Evolutionary conservation across 1,284 basidiomycete species (phyloP), one percentile per base, ranked within the genome.

Genomic region (Leccinum proximum): DNA sequence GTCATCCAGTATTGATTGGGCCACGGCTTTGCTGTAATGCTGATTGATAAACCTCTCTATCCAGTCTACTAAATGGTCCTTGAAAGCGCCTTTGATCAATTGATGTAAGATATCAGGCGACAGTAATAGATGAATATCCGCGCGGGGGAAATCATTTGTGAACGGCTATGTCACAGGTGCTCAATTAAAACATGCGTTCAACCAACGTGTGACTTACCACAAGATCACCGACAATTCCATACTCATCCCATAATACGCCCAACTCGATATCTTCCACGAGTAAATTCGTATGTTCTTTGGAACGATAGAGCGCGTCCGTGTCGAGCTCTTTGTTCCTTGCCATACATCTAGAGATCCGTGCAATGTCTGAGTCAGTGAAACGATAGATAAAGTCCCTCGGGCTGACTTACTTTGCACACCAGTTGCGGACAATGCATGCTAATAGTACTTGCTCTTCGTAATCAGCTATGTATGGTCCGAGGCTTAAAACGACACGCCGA

Each of bases 391-490:
- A 11, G 14, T 13, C 53, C 10, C 53, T 26, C 57, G 10, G 35
- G 8, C 37, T 37, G 11, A 37, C 11, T 10, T 18, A 63, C 59
- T 50, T 48, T 35, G 59, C 2, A 10, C 62, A 63, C 37, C 62
- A 63, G 5, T 62, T 50, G 1, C 14, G 1, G 1, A 61, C 22
- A 1, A 63, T 63, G 16, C 45, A 63, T 8, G 59, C 9, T 2
- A 63, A 7, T 3, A 63, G 11, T 1, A 50, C 59, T 16, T 63
- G 59, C 5, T 63, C 62, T 38, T 59, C 35, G 1, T 63, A 63
- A 14, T 61, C 35, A 2, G 45, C 62, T 14, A 63, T 63, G 11
- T 63, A 63, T 1, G 62, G 62, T 5, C 42, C 35, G 0, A 63
- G 35, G 2, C 14, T 4, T 2, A n/a, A 63, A 4, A 63, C n/a